Percentiles rank a stretch among this genome's conserved stretches.
Evolutionary conservation across 768 basidiomycete species (phyloP).

Genomic region (Mycena floridula): DNA sequence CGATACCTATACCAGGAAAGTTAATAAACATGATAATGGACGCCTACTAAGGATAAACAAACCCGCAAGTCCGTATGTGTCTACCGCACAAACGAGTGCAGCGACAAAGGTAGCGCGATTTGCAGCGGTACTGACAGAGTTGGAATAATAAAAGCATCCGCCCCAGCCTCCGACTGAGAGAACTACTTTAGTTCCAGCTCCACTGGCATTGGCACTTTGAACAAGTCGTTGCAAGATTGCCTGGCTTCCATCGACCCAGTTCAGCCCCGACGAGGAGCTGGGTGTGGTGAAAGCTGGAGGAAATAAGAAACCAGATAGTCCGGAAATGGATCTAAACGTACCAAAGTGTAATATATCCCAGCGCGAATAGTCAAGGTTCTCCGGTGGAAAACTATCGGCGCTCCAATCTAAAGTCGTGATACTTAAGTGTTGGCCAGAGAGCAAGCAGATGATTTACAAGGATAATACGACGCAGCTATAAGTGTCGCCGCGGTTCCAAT

Average conservation of each 20-base stretch:
- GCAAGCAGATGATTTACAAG: constrained; percentile 21
- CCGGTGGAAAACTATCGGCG: constrained; percentile 41
- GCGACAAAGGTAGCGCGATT: constrained; percentile 53
- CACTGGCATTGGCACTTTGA: constrained; percentile 45
- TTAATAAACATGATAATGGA: no score
- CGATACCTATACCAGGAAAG: constrained; percentile 30
- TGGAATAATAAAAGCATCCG: constrained; percentile 61
- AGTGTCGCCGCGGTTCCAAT: constrained; percentile 22
- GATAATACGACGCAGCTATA: constrained; percentile 42
- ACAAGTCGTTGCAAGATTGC: constrained; percentile 54
- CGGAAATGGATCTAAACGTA: constrained; percentile 19
- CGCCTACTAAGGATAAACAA: no score
- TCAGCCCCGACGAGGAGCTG: constrained; percentile 45
- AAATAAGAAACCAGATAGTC: constrained; percentile 3
- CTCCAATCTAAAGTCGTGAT: constrained; percentile 39
- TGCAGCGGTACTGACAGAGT: constrained; percentile 41
- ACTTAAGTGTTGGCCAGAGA: constrained; percentile 31
- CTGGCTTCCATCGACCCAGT: constrained; percentile 44
- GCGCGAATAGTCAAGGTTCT: constrained; percentile 53
- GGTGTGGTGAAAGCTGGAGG: constrained; percentile 63
- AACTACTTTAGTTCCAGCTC: constrained; percentile 56
- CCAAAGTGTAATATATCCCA: constrained; percentile 67
- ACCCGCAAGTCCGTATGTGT: constrained; percentile 59
- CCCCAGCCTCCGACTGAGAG: constrained; percentile 74
- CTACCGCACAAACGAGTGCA: constrained; percentile 49